Percentiles rank a stretch among this genome's conserved stretches.
phyloP scores from a whole-genome alignment of 139 green algal genomes.

The Nannochloris sp. region DNA sequence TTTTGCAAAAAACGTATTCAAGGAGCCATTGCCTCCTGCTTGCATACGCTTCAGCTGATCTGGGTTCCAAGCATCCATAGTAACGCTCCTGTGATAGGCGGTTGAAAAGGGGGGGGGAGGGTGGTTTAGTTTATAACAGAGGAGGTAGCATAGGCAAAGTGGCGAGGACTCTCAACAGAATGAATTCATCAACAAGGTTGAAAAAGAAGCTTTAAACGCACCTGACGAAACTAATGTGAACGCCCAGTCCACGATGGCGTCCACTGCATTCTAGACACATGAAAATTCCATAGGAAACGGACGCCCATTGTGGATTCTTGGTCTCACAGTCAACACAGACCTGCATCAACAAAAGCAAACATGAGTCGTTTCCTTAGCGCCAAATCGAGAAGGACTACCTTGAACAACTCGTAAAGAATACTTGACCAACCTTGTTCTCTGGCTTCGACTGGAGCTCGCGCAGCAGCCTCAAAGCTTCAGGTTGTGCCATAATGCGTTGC shows the following conservation, averaged over 20 bases:
- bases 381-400: background rate
- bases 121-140: background rate
- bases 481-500: slow-evolving; percentile 59
- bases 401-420: background rate
- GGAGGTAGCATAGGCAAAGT: background rate
- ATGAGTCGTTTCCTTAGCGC: too few species aligned
- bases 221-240: slow-evolving; percentile 97
- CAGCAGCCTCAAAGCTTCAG: slow-evolving; percentile 66
- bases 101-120: background rate
- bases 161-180: background rate
- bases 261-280: slow-evolving; percentile 98
- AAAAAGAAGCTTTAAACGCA: slow-evolving; percentile 33
- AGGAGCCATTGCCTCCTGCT: slow-evolving; percentile 74
- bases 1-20: slow-evolving; percentile 85
- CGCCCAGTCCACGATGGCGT: slow-evolving; percentile 87
- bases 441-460: slow-evolving; percentile 70
- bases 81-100: slow-evolving; percentile 79
- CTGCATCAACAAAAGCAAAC: slow-evolving; percentile 29
- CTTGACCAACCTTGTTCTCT: slow-evolving; percentile 75
- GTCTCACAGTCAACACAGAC: slow-evolving; percentile 90
- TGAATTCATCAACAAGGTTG: too few species aligned
- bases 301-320: slow-evolving; percentile 93
- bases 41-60: slow-evolving; percentile 95
- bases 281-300: slow-evolving; percentile 93
- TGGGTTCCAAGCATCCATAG: slow-evolving; percentile 92